Base-by-base conservation (phyloP, 169 alveolate genomes). In the Toxoplasma gondii region DNA sequence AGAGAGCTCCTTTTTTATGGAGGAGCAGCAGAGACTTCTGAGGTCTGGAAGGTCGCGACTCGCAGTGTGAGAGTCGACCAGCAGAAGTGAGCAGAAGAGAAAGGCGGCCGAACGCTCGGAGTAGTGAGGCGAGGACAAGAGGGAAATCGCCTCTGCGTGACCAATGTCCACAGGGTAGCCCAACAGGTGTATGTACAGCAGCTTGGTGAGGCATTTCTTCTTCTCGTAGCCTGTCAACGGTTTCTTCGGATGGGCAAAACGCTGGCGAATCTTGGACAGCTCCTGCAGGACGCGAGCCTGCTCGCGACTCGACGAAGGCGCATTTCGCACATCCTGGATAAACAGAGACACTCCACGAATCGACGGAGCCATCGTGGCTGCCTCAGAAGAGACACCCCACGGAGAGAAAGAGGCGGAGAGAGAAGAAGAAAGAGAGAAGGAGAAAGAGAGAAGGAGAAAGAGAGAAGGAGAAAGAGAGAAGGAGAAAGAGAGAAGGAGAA, bases 151-250 rank as follows among this genome's bases (percentile, higher is more conserved):
- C 95, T 98, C 99, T 88, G 97, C 95, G 93, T 98, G 98, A 10
- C 99, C 99, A 92, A 99, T 96, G 67, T 98, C 99, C 39, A 98
- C 98, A 86, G 98, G 99, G 96, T 98, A 98, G 27, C 99, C 99
- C 45, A 99, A 95, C 96, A 99, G 98, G 95, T 98, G 98, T 70
- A 98, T 97, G 95, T 99, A 99, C 12, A 99, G 96, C 92, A 99
- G 96, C 96, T 99, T 99, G 99, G 99, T 98, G 53, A 98, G 97
- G 92, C 98, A 98, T 94, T 99, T 99, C 96, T 98, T 98, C 95
- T 97, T 98, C 88, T 98, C 99, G 97, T 99, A 99, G 54, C 99
- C 99, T 41, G 98, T 95, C 90, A 98, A 94, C n/a, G 97, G 97
- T 91, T 94, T 96, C 91, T 96, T 96, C 58, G 97, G 96, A 87